A percentile compares a stretch with the other conserved stretches of the same genome.
phyloP scores from a whole-genome alignment of 2,329 filamentous ascomycete species.

The Trichophyton benhamiae region DNA sequence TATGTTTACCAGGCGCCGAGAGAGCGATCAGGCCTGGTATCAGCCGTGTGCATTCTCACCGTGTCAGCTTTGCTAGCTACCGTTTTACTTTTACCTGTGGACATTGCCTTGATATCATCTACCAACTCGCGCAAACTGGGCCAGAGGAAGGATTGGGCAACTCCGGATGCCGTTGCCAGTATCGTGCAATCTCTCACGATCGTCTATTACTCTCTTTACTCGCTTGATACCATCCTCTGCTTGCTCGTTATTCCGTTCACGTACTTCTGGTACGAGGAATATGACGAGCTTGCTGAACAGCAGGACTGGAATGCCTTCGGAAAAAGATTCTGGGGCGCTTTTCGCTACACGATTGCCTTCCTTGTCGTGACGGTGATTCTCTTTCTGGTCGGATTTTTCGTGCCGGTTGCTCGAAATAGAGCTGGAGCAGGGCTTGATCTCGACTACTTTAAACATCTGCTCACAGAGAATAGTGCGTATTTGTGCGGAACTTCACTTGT shows the following conservation, averaged over 20 bases:
- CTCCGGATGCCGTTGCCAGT: slow-evolving; percentile 60
- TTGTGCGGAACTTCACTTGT: neutral
- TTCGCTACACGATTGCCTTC: slow-evolving; percentile 85
- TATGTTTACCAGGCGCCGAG: slow-evolving; percentile 83
- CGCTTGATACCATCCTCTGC: slow-evolving; percentile 78
- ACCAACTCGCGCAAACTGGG: slow-evolving; percentile 66
- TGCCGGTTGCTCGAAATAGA: slow-evolving; percentile 61
- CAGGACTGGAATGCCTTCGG: slow-evolving; percentile 60
- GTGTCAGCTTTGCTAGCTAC: slow-evolving; percentile 81
- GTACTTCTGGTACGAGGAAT: slow-evolving; percentile 98
- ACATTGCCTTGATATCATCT: slow-evolving; percentile 86
- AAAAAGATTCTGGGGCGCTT: slow-evolving; percentile 64
- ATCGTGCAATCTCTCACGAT: slow-evolving; percentile 73
- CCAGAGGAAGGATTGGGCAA: slow-evolving; percentile 89
- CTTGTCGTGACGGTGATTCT: slow-evolving; percentile 63
- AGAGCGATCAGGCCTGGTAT: slow-evolving; percentile 73
- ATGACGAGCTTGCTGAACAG: slow-evolving; percentile 79
- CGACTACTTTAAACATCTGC: slow-evolving; percentile 78
- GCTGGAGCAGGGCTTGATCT: slow-evolving; percentile 60
- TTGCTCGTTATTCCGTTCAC: slow-evolving; percentile 84
- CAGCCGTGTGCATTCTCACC: slow-evolving; percentile 72
- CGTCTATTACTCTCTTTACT: slow-evolving; percentile 89
- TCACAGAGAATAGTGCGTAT: slow-evolving; percentile 62
- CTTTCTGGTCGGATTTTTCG: slow-evolving; percentile 88
- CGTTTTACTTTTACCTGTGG: slow-evolving; percentile 81